Evolutionary conservation across 2,329 filamentous ascomycete species (phyloP).

Genomic region (Sclerotinia glacialis): DNA sequence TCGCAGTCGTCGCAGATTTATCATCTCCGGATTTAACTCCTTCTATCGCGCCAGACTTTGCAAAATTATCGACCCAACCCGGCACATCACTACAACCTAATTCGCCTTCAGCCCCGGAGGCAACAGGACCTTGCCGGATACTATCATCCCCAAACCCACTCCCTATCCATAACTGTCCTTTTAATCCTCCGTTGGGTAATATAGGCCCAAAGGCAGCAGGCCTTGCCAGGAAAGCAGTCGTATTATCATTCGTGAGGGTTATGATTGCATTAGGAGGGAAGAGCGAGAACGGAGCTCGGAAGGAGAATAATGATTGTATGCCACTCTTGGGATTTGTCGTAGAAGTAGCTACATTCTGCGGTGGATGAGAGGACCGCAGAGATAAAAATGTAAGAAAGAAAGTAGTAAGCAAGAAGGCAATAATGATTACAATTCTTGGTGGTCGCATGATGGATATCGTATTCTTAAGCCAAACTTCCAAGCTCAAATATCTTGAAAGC

Average conservation of each 20-base stretch:
- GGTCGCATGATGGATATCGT: conserved; percentile 38
- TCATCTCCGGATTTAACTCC: conserved; percentile 30
- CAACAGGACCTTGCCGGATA: conserved; percentile 54
- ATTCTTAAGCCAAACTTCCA: conserved; percentile 21
- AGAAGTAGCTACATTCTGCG: conserved; percentile 28
- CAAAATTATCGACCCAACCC: conserved; percentile 70
- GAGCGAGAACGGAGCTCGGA: conserved; percentile 75
- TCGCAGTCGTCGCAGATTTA: conserved; percentile 36
- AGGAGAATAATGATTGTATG: conserved; percentile 62
- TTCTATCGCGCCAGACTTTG: conserved; percentile 40
- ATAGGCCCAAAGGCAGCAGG: conserved; percentile 89
- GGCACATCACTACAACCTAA: conserved; percentile 93
- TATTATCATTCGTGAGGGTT: conserved; percentile 95
- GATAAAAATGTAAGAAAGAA: conserved; percentile 38
- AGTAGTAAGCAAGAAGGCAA: conserved; percentile 36
- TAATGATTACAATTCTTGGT: conserved; percentile 38
- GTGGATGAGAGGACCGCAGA: conserved; percentile 34
- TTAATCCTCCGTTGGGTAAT: conserved; percentile 72
- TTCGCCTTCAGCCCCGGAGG: conserved; percentile 67
- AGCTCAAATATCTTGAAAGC: neutral
- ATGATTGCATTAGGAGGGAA: conserved; percentile 96
- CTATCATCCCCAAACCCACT: conserved; percentile 84
- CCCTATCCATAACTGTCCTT: conserved; percentile 89
- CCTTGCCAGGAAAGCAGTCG: conserved; percentile 89
- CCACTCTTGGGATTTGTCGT: conserved; percentile 40